Percentiles rank a stretch among this genome's conserved stretches.
Conservation (phyloP, 495 filamentous ascomycete genomes). For the Hamigera avellanea region DNA sequence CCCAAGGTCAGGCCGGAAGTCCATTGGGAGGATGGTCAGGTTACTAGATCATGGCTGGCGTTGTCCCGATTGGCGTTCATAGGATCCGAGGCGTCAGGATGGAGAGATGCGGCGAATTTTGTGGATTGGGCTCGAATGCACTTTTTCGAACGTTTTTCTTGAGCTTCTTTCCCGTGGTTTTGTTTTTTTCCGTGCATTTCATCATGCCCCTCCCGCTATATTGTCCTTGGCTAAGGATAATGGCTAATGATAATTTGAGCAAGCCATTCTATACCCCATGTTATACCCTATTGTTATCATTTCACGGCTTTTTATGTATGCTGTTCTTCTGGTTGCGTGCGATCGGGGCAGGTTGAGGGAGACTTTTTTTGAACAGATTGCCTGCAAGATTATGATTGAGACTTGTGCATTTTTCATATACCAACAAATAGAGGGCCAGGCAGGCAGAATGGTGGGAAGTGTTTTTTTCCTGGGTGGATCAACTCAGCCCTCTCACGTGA, state of each 20-base stretch:
- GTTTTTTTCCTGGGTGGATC: too few relatives aligned
- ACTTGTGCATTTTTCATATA: too few relatives aligned
- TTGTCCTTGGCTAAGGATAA: conserved; percentile 14
- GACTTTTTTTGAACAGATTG: too few relatives aligned
- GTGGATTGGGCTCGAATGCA: conserved; percentile 6
- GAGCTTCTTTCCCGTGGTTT: conserved; percentile 17
- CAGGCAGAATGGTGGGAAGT: too few relatives aligned
- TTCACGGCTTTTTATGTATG: conserved; percentile 6
- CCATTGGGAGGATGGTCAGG: conserved; percentile 33
- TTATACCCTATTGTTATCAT: conserved; percentile 27
- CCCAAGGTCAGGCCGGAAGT: conserved; percentile 32
- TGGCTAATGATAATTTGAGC: conserved; percentile 27
- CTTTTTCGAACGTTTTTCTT: conserved; percentile 7
- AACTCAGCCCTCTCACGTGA: too few relatives aligned
- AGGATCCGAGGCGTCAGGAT: neutral
- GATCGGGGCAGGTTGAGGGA: too few relatives aligned
- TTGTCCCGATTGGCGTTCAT: conserved; percentile 11
- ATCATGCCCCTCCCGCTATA: conserved; percentile 9
- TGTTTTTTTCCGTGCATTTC: conserved; percentile 12
- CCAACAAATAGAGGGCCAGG: too few relatives aligned
- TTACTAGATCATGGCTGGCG: conserved; percentile 16
- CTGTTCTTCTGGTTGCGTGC: conserved; percentile 1
- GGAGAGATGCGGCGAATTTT: neutral
- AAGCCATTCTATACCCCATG: conserved; percentile 36
- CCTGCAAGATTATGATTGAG: too few relatives aligned